phyloP scores from a whole-genome alignment of 805 yeast genomes.

The Candida rishiriensis region DNA sequence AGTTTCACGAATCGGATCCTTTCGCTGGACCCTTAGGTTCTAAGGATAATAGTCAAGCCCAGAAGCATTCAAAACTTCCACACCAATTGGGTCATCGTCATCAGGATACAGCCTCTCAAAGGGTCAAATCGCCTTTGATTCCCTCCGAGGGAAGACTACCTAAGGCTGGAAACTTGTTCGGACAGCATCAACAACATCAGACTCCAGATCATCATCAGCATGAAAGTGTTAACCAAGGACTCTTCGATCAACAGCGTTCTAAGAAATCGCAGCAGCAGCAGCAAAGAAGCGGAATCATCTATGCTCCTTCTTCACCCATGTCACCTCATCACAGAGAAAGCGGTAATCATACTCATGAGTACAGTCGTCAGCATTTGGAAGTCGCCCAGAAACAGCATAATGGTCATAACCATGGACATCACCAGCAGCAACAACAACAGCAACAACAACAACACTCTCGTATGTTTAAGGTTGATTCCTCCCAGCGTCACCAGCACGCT shows the following conservation, averaged over 20 bases:
- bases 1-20: conserved; percentile 6
- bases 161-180: conserved; percentile 9
- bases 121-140: conserved; percentile 8
- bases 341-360: no score
- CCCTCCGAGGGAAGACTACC: conserved; percentile 7
- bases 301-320: no score
- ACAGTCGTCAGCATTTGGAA: neutral
- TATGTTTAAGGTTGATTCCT: neutral
- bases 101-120: neutral
- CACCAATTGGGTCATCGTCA: conserved; percentile 4
- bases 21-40: neutral
- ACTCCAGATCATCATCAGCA: no score
- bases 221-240: no score
- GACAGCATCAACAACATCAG: neutral
- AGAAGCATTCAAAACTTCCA: neutral
- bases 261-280: no score
- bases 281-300: no score
- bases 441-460: conserved; percentile 5
- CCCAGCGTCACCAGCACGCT: conserved; percentile 1
- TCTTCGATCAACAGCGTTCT: no score
- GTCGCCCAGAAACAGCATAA: neutral
- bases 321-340: no score
- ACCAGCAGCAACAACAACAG: conserved; percentile 6
- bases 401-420: neutral
- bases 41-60: neutral